Evolutionary conservation across 140 eudicot genomes (phyloP).

Genomic region (Cichorium intybus): DNA sequence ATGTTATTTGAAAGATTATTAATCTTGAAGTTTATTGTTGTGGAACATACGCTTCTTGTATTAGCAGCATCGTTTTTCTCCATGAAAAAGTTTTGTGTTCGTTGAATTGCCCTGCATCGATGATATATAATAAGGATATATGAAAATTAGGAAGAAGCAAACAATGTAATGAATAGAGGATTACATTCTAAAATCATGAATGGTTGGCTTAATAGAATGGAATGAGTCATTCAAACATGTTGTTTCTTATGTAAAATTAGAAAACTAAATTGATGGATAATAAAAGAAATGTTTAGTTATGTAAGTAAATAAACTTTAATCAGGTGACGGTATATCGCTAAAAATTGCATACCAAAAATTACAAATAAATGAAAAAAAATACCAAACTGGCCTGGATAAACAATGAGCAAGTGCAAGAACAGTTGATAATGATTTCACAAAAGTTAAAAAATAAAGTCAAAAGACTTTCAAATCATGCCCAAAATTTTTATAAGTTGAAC

Average conservation of each 20-base stretch:
- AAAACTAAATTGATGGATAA: too few relatives aligned
- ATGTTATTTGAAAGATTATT: not conserved
- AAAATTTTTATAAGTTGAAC: constrained; percentile 22
- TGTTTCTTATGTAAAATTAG: too few relatives aligned
- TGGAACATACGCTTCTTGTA: constrained; percentile 59
- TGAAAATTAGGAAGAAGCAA: too few relatives aligned
- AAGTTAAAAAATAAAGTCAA: constrained; percentile 39
- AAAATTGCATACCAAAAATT: too few relatives aligned
- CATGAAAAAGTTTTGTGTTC: constrained; percentile 66
- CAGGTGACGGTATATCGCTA: too few relatives aligned
- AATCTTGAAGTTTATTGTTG: not conserved
- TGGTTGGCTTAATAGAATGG: too few relatives aligned
- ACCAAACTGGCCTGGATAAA: constrained; percentile 65
- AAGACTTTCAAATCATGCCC: not conserved
- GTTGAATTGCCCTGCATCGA: constrained; percentile 73
- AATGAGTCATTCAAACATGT: too few relatives aligned
- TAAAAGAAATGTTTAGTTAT: constrained; percentile 12
- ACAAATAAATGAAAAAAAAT: not conserved
- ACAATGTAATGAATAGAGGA: too few relatives aligned
- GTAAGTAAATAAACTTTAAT: too few relatives aligned
- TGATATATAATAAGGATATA: too few relatives aligned
- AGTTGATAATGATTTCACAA: constrained; percentile 82
- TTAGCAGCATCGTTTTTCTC: constrained; percentile 66
- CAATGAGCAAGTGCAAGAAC: constrained; percentile 87
- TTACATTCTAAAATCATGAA: too few relatives aligned